Evolutionary conservation across 352 stramenopile genomes (phyloP).

Genomic region (Chrysophaeum taylorii): DNA sequence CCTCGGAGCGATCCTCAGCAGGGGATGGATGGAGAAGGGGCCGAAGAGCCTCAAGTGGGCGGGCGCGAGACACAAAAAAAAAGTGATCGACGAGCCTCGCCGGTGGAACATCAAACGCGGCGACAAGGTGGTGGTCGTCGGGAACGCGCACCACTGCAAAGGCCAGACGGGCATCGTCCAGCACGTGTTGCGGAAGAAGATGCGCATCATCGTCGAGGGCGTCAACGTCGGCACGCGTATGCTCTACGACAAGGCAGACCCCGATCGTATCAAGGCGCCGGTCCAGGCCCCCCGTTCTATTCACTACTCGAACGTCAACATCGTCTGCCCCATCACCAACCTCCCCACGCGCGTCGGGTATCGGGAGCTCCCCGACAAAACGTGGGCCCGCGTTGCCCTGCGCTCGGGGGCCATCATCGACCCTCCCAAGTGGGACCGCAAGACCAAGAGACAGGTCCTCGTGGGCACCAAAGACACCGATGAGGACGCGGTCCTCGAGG

Average conservation of each 20-base stretch:
- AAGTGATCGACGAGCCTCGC: no score
- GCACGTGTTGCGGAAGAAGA: conserved; percentile 39
- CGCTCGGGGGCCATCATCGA: conserved; percentile 88
- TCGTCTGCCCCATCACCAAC: conserved; percentile 50
- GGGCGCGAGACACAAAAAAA: no score
- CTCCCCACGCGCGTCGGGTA: conserved; percentile 45
- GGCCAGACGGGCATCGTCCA: conserved; percentile 50
- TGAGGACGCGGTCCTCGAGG: conserved; percentile 45
- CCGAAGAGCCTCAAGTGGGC: no score
- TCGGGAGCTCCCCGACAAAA: conserved; percentile 72
- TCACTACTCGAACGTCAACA: conserved; percentile 52
- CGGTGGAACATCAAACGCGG: conserved; percentile 25
- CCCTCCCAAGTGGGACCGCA: conserved; percentile 69
- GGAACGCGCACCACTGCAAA: conserved; percentile 42
- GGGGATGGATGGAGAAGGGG: no score
- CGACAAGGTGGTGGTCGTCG: conserved; percentile 57
- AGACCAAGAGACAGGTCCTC: conserved; percentile 48
- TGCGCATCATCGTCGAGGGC: conserved; percentile 49
- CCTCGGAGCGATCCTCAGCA: no score
- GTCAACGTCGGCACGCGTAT: conserved; percentile 43
- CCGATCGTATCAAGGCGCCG: conserved; percentile 34
- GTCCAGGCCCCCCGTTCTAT: conserved; percentile 40
- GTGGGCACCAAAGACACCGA: conserved; percentile 45
- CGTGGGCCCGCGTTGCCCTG: conserved; percentile 85
- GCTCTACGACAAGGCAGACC: conserved; percentile 43